Base-by-base conservation (phyloP, 768 basidiomycete genomes). In the Daedaleopsis sinensis region DNA sequence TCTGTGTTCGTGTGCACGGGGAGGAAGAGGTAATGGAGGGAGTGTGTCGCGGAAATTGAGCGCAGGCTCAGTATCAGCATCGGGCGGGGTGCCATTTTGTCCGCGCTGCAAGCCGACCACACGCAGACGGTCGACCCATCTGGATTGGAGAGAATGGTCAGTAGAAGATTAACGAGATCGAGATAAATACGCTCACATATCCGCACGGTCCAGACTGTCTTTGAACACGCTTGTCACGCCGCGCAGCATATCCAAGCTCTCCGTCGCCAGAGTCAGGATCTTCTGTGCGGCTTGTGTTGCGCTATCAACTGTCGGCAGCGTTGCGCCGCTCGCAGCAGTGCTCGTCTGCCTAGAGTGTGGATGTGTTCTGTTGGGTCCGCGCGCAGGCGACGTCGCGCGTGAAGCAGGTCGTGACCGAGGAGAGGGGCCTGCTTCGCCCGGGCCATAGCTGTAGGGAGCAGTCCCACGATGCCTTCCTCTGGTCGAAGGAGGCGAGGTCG, bases 231-330 rank as follows among this genome's bases (percentile, higher is more conserved):
- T 82, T n/a, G 92, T 92, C 32, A 95, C 92, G 32, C 91, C 86
- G 32, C 88, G 80, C 81, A 96, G 87, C 93, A 95, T 96, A 70
- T 96, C 94, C 73, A 96, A 70, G 70, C 93, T 94, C 78, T 96
- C 95, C 15, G 90, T 90, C 13, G 94, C 93, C 10, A 96, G 84
- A 9, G 88, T 86, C 65, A 96, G 72, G 19, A 96, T 88, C 53
- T 90, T 79, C 71, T 92, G 89, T 11, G 94, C 91, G 32, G 93
- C 90, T 16, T 86, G 80, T 23, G 84, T 80, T 2, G 91, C 91
- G 7, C 85, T 78, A 38, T 84, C 79, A 0, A 83, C 80, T 0
- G 79, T 80, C 6, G 76, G 72, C 2, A 70, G 72, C 55, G 67
- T 71, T 3, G 48, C 56, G 9, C 55, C 48, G 19, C 23, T 49